phyloP scores from a whole-genome alignment of 345 rosid genomes.

The Eucalyptus pauciflora region DNA sequence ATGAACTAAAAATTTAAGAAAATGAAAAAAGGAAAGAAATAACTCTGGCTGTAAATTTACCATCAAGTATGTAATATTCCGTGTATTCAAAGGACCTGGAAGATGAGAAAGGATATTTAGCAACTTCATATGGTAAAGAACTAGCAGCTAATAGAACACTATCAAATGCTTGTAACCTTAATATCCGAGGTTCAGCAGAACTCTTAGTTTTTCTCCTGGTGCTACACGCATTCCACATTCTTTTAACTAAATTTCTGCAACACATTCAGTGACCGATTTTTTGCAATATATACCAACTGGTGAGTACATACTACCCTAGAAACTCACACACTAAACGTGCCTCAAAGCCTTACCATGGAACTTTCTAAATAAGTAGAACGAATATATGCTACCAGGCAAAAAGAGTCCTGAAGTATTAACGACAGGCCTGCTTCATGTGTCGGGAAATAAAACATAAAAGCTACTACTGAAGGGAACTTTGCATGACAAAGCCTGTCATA shows the following conservation, averaged over 20 bases:
- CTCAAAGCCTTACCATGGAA: neutral
- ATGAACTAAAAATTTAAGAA: neutral
- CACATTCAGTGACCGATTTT: neutral
- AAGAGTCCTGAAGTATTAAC: neutral
- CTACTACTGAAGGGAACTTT: neutral
- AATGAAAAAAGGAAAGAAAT: neutral
- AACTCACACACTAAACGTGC: neutral
- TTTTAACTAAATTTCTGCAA: neutral
- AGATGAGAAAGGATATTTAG: neutral
- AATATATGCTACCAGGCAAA: neutral
- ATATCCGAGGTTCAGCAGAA: neutral
- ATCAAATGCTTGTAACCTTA: neutral
- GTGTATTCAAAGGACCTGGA: neutral
- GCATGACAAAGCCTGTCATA: neutral
- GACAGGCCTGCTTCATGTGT: neutral
- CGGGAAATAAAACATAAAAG: neutral
- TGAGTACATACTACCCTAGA: neutral
- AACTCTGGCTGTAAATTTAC: neutral
- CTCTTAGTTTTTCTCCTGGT: neutral
- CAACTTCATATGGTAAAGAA: neutral
- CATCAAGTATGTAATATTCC: neutral
- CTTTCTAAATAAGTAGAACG: neutral
- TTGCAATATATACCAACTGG: neutral
- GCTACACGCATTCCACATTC: neutral
- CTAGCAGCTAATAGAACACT: neutral